Evolutionary conservation across 257 asterid species (phyloP).

Genomic region (Verbascum thapsus): DNA sequence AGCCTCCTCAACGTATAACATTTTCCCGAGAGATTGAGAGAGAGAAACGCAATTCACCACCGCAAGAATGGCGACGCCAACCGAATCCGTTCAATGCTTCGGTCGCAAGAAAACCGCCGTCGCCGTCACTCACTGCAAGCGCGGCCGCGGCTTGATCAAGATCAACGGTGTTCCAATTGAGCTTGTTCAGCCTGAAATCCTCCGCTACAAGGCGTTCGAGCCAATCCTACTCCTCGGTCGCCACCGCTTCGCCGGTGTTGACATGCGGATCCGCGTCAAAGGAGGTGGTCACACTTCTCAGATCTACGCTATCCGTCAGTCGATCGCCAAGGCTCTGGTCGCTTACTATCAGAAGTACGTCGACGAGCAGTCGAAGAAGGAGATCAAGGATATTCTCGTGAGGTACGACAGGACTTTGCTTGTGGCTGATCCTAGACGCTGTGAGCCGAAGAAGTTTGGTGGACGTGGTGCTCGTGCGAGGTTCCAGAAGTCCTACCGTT

Average conservation of each 20-base stretch:
- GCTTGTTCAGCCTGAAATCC: conserved; percentile 76
- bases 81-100: conserved; percentile 69
- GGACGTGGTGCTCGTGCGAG: conserved; percentile 95
- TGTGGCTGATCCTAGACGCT: conserved; percentile 86
- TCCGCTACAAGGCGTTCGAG: conserved; percentile 78
- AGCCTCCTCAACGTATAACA: conserved; percentile 14
- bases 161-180: conserved; percentile 82
- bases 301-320: conserved; percentile 82
- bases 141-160: conserved; percentile 73
- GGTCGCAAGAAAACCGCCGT: conserved; percentile 85
- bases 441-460: conserved; percentile 93
- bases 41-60: not conserved
- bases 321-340: conserved; percentile 73
- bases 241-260: conserved; percentile 71
- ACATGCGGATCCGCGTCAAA: conserved; percentile 81
- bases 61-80: conserved; percentile 46
- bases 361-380: conserved; percentile 79
- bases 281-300: conserved; percentile 85
- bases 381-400: conserved; percentile 74
- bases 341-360: conserved; percentile 81
- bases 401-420: conserved; percentile 78
- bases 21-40: not conserved
- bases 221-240: conserved; percentile 74
- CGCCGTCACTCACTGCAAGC: conserved; percentile 82
- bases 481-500: conserved; percentile 84